A percentile compares a stretch with the other conserved stretches of the same genome.
These are phyloP conservation scores for Sclerotiophoma versabilis DNA, from an alignment of 2,329 filamentous ascomycete genomes.

Conservation along the genomic window DNA sequence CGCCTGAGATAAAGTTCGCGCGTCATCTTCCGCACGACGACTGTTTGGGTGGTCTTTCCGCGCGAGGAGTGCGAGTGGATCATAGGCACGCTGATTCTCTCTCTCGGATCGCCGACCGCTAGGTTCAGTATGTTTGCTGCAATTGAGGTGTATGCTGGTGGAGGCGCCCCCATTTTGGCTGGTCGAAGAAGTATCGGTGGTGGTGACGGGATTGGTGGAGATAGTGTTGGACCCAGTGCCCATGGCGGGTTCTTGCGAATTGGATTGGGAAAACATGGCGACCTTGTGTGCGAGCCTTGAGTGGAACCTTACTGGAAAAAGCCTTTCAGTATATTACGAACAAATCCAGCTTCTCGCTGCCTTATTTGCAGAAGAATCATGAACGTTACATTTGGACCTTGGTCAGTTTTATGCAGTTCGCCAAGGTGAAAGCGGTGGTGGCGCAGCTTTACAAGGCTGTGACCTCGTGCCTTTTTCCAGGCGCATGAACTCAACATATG, in stretches of 20 bases:
- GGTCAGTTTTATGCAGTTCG: background rate
- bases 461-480: background rate
- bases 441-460: background rate
- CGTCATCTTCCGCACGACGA: background rate
- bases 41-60: background rate
- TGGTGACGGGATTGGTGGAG: background rate
- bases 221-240: too few species aligned
- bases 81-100: background rate
- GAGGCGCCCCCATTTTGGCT: background rate
- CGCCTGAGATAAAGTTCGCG: conserved; percentile 30
- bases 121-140: background rate
- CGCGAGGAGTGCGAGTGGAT: background rate
- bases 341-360: too few species aligned
- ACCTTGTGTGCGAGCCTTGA: too few species aligned
- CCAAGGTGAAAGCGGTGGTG: background rate
- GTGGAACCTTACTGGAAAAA: too few species aligned
- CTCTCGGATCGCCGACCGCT: background rate
- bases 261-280: background rate
- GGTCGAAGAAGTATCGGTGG: background rate
- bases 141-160: background rate
- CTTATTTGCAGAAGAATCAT: too few species aligned
- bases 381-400: too few species aligned
- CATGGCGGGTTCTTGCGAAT: background rate
- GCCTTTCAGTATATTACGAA: too few species aligned
- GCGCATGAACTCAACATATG: background rate